Evolutionary conservation across 2,329 filamentous ascomycete genomes (phyloP), one percentile per base, ranked within the genome.

Genomic region (Colletotrichum magnum): DNA sequence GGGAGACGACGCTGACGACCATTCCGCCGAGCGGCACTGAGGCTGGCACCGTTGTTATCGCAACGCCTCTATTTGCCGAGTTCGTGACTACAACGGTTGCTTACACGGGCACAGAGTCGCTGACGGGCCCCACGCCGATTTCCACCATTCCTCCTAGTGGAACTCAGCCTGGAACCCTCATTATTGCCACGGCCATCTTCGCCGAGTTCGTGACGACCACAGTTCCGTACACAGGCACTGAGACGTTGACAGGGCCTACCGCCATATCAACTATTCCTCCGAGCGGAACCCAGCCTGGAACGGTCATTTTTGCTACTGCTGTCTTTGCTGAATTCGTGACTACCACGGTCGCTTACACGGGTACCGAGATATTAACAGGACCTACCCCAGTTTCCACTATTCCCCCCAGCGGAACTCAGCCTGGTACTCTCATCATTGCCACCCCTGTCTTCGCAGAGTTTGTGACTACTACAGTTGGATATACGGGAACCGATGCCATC

Each of bases 391-490:
- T 69, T 6, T 54, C 53, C 13, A 72, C 64, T 15, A 56, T 71
- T 15, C 24, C 43, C 2, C 52, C 59, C 2, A 50, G 21, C 15
- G 68, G 68, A 4, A 71, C 58, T 5, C 47, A 6, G 5, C 54
- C 58, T 21, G 68, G 68, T 6, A 72, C 71, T 2, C 43, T 71
- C 2, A 28, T 71, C 10, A 53, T 71, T 18, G 51, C 48, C 18
- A 53, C 48, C 18, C 28, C 58, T 13, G 18, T 51, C 48, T 51
- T 16, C 21, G 48, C 58, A 2, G 28, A 39, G 16, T 61, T 53
- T 16, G 48, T 61, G 28, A 61, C 58, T 3, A 53, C 58, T 10
- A 45, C 58, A 6, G 50, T 62, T 15, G 39, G 21, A 16, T 45
- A 62, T n/a, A 9, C 50, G 5, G 50, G 50, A 13, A 26, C 50